Evolutionary conservation across 768 basidiomycete genomes (phyloP).

Genomic region (Leccinellum rugosiceps): DNA sequence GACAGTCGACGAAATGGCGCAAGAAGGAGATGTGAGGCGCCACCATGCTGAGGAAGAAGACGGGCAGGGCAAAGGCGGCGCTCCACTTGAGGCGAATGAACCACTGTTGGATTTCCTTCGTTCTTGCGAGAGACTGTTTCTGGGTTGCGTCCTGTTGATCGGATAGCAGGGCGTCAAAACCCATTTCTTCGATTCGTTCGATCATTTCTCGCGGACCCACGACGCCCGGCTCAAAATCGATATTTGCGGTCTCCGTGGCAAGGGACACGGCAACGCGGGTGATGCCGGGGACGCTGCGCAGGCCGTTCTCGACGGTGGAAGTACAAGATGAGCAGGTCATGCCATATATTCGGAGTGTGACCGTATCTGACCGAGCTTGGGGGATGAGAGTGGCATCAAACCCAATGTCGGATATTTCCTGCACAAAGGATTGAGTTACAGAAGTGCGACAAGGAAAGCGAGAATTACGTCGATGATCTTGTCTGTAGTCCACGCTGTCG

Average conservation of each 20-base stretch:
- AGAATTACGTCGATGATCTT: conserved; percentile 66
- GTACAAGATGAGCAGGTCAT: conserved; percentile 90
- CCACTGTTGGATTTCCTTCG: conserved; percentile 94
- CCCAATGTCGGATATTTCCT: conserved; percentile 93
- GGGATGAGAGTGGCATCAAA: conserved; percentile 85
- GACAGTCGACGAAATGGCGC: conserved; percentile 45
- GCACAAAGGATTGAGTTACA: conserved; percentile 9
- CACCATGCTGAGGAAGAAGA: conserved; percentile 90
- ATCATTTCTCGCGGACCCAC: conserved; percentile 86
- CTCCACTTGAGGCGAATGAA: conserved; percentile 70
- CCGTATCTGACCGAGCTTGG: conserved; percentile 55
- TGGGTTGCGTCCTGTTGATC: conserved; percentile 82
- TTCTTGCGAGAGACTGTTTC: conserved; percentile 77
- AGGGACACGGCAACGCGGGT: conserved; percentile 68
- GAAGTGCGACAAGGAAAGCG: background rate
- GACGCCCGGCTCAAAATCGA: conserved; percentile 71
- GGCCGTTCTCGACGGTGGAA: conserved; percentile 67
- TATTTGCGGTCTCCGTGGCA: conserved; percentile 68
- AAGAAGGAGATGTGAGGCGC: conserved; percentile 65
- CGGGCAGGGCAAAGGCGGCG: conserved; percentile 81
- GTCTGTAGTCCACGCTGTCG: conserved; percentile 71
- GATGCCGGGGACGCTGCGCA: conserved; percentile 71
- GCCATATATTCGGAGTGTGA: conserved; percentile 81
- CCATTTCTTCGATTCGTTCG: conserved; percentile 81
- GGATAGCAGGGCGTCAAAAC: conserved; percentile 84